Evolutionary conservation across 352 stramenopile genomes (phyloP).

Genomic region (Pythium aphanidermatum): DNA sequence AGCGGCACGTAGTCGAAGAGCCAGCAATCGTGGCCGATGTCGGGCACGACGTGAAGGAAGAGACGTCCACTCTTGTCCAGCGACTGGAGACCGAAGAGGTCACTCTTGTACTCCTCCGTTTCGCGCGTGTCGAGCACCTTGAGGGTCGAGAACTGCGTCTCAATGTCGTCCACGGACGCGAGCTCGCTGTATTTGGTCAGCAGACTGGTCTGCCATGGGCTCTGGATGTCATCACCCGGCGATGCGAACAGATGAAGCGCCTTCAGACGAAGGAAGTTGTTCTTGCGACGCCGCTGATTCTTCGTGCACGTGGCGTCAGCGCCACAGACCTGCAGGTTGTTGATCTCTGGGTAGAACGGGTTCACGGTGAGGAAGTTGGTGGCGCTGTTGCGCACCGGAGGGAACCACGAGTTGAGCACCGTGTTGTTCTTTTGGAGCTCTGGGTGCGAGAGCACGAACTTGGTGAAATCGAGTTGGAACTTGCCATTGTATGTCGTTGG

Average conservation of each 20-base stretch:
- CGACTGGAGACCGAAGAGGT: conserved; percentile 25
- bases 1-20: conserved; percentile 10
- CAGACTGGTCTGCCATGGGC: conserved; percentile 27
- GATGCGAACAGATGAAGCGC: conserved; percentile 26
- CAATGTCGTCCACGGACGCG: conserved; percentile 21
- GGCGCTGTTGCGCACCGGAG: conserved; percentile 13
- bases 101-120: conserved; percentile 24
- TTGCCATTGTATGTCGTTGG: conserved; percentile 18
- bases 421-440: conserved; percentile 27
- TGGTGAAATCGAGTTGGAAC: conserved; percentile 25
- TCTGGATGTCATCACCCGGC: conserved; percentile 23
- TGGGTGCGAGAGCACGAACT: conserved; percentile 15
- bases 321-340: conserved; percentile 14
- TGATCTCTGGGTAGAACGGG: conserved; percentile 28
- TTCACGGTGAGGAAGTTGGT: conserved; percentile 17
- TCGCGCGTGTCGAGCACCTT: conserved; percentile 24
- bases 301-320: conserved; percentile 4
- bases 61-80: conserved; percentile 21
- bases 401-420: conserved; percentile 29
- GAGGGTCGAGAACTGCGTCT: conserved; percentile 20
- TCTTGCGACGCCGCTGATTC: conserved; percentile 18
- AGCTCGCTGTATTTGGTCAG: conserved; percentile 26
- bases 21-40: conserved; percentile 27
- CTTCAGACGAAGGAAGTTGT: conserved; percentile 20
- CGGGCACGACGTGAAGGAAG: conserved; percentile 13